Base-by-base conservation (phyloP, 306 rosid genomes). In the Pyrus communis region DNA sequence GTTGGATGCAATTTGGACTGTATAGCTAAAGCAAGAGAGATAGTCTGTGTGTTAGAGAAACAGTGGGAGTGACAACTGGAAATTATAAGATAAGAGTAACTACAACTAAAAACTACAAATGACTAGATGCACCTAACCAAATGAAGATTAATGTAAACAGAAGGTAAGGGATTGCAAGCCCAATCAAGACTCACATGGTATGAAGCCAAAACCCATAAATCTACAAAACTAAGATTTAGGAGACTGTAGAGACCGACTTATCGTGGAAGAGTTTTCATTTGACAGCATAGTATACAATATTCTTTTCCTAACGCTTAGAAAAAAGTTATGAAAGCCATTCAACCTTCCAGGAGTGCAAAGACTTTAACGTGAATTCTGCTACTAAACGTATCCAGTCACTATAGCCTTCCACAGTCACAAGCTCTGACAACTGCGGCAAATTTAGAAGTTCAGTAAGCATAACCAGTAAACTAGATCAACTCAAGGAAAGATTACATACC, bases 291-390 rank as follows among this genome's bases (percentile, higher is more conserved):
- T 21, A 58, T 55, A 64, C 15, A 74, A 59, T 33, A 51, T 61
- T 75, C 19, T 69, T 61, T n/a, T 11, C 23, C 42, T 27, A 77
- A 62, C 27, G 69, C 59, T 25, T 27, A 73, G 45, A 54, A 43
- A 28, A 73, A 46, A 61, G 68, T 15, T 55, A 42, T 19, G 57
- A 70, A 80, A 63, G 79, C 59, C 75, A 74, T 69, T 23, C 75
- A 84, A 93, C 98, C 98, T 93, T 88, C 98, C 98, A 94, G 65
- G 98, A 94, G 63, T 94, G 96, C 86, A 94, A 81, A 74, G 98
- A 94, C 87, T 94, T 90, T 70, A 94, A 84, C 17, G 98, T 94
- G 82, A 94, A 94, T 75, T 91, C 98, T 5, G 98, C 96, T 60
- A 94, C 97, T 42, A 90, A 82, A 67, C 84, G 94, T 33, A 94